phyloP scores from a whole-genome alignment of 2,329 filamentous ascomycete genomes.

The Pseudovirgaria hyperparasitica region DNA sequence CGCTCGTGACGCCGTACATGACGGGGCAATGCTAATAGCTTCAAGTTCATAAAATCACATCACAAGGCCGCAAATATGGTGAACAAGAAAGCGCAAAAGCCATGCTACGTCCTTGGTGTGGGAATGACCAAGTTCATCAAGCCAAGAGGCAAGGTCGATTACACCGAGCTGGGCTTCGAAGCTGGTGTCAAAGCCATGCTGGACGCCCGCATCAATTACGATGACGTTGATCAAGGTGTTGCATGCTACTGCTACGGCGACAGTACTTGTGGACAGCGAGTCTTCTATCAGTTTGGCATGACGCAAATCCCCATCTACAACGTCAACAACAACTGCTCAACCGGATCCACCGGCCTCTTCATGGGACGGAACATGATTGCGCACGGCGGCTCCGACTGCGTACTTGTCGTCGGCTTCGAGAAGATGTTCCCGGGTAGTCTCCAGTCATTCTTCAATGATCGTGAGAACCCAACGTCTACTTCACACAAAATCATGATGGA shows the following conservation, averaged over 20 bases:
- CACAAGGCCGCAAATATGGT: slow-evolving; percentile 30
- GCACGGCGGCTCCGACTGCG: slow-evolving; percentile 71
- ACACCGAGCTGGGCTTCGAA: slow-evolving; percentile 88
- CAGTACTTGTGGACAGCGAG: slow-evolving; percentile 84
- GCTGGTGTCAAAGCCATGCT: slow-evolving; percentile 78
- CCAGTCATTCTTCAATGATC: slow-evolving; percentile 72
- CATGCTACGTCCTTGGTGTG: slow-evolving; percentile 84
- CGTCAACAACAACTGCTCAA: slow-evolving; percentile 97
- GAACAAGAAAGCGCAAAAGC: slow-evolving; percentile 34
- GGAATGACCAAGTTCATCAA: slow-evolving; percentile 99
- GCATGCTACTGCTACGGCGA: slow-evolving; percentile 99
- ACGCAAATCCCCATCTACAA: slow-evolving; percentile 94
- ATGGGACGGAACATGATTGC: slow-evolving; percentile 72
- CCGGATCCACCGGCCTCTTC: slow-evolving; percentile 79
- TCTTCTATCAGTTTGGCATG: slow-evolving; percentile 99
- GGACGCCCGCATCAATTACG: slow-evolving; percentile 82
- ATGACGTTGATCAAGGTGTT: slow-evolving; percentile 86
- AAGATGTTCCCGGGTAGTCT: slow-evolving; percentile 95
- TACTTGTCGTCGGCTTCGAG: slow-evolving; percentile 89
- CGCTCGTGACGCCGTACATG: too few species aligned
- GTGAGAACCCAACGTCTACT: slow-evolving; percentile 65
- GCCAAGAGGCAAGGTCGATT: slow-evolving; percentile 84
- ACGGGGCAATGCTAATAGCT: too few species aligned
- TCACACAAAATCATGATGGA: slow-evolving; percentile 66
- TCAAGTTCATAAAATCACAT: too few species aligned